phyloP scores from a whole-genome alignment of 2,329 filamentous ascomycete species.

The Colletotrichum chlorophyti region DNA sequence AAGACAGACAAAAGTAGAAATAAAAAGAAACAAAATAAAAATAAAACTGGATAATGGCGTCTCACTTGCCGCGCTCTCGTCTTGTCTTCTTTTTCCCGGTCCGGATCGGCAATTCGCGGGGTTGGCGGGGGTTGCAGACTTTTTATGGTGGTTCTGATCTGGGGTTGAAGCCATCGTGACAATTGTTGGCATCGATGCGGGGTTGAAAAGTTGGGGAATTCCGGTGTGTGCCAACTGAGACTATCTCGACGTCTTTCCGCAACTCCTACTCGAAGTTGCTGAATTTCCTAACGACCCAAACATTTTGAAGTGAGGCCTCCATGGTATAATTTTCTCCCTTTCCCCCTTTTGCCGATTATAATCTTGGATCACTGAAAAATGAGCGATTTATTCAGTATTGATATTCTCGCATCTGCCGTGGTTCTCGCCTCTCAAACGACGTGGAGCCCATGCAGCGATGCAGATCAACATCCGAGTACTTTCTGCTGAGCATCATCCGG shows the following conservation, averaged over 20 bases:
- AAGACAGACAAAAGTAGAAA: no score
- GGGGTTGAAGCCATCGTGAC: conserved; percentile 26
- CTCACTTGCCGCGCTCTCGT: neutral
- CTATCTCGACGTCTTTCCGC: neutral
- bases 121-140: neutral
- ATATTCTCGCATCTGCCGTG: neutral
- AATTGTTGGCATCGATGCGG: conserved; percentile 6
- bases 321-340: no score
- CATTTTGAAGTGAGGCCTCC: no score
- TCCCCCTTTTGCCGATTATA: no score
- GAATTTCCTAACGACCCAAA: no score
- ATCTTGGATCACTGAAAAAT: no score
- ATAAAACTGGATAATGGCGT: no score
- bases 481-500: neutral
- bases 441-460: neutral
- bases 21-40: no score
- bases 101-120: neutral
- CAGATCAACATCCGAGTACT: neutral
- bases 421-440: neutral
- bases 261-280: neutral
- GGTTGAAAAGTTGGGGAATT: neutral
- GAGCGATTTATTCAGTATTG: conserved; percentile 6
- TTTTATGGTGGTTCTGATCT: neutral
- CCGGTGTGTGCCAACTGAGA: neutral
- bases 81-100: neutral